phyloP scores from a whole-genome alignment of 1,284 basidiomycete genomes.

The Kalmanozyma brasiliensis region DNA sequence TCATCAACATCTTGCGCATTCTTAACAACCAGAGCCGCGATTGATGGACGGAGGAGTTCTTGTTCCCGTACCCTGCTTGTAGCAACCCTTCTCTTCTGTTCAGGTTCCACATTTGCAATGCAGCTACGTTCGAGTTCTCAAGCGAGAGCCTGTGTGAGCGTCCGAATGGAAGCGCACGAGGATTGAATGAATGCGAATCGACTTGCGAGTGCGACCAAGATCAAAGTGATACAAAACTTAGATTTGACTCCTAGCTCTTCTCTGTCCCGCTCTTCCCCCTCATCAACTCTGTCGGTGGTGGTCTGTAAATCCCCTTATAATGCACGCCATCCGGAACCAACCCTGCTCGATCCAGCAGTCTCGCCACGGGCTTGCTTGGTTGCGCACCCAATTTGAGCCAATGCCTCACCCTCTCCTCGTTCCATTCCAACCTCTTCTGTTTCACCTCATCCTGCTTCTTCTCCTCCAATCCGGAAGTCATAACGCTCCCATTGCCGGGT shows the following conservation, averaged over 20 bases:
- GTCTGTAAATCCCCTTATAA: slow-evolving; percentile 59
- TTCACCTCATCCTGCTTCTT: slow-evolving; percentile 37
- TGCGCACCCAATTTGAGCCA: slow-evolving; percentile 88
- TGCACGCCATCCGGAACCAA: slow-evolving; percentile 52
- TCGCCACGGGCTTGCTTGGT: slow-evolving; percentile 82
- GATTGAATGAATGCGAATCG: too few species aligned
- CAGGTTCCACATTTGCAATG: too few species aligned
- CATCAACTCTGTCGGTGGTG: slow-evolving; percentile 10
- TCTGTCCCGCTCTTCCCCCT: neutral
- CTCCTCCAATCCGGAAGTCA: slow-evolving; percentile 45
- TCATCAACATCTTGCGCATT: slow-evolving; percentile 76
- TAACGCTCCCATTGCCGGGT: slow-evolving; percentile 49
- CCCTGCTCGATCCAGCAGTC: slow-evolving; percentile 76
- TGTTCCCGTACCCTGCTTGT: too few species aligned
- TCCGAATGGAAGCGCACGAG: neutral
- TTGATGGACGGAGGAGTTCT: neutral
- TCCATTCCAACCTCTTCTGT: slow-evolving; percentile 86
- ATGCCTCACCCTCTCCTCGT: slow-evolving; percentile 85
- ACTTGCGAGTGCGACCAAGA: too few species aligned
- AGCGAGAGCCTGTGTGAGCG: too few species aligned
- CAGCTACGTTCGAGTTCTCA: too few species aligned
- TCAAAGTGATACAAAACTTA: too few species aligned
- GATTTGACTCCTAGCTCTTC: too few species aligned
- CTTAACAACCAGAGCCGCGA: slow-evolving; percentile 46
- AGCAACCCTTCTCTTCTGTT: neutral